These are phyloP conservation scores for Pulveroboletus sp. DNA, from an alignment of 768 basidiomycete genomes.

Conservation along the genomic window DNA sequence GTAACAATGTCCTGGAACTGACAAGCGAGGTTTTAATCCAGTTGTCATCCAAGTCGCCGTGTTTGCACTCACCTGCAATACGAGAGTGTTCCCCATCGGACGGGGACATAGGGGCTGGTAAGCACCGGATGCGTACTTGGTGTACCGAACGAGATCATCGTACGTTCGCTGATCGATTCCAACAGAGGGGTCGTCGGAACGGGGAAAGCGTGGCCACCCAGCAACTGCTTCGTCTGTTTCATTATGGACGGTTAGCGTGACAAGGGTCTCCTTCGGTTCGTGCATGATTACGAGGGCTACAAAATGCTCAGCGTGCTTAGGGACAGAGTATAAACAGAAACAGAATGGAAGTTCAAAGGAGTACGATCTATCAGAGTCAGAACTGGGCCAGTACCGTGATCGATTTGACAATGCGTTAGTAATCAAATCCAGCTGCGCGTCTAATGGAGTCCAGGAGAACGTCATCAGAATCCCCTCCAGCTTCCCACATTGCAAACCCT, in stretches of 20 bases:
- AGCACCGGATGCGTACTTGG: constrained; percentile 48
- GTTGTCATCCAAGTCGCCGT: background rate
- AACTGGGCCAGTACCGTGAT: background rate
- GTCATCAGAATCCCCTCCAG: too few species aligned
- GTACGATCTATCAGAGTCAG: background rate
- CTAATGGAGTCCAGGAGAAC: too few species aligned
- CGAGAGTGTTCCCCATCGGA: constrained; percentile 44
- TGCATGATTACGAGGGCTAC: constrained; percentile 4
- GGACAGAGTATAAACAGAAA: background rate
- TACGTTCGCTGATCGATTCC: constrained; percentile 37
- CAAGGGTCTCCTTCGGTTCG: background rate
- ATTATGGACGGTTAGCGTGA: background rate
- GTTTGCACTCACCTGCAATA: constrained; percentile 34
- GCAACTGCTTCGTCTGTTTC: background rate
- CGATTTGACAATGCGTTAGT: background rate
- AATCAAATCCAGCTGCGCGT: too few species aligned
- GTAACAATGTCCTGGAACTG: constrained; percentile 37
- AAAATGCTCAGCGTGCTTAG: background rate
- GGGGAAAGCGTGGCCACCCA: constrained; percentile 20
- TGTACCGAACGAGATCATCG: constrained; percentile 40
- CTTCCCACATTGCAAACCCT: too few species aligned
- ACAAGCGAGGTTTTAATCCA: background rate
- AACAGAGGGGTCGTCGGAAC: constrained; percentile 14
- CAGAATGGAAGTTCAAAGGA: background rate
- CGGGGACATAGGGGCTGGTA: constrained; percentile 43